Conservation (phyloP, 2,329 filamentous ascomycete genomes). For the Arthrobotrys iridis region DNA sequence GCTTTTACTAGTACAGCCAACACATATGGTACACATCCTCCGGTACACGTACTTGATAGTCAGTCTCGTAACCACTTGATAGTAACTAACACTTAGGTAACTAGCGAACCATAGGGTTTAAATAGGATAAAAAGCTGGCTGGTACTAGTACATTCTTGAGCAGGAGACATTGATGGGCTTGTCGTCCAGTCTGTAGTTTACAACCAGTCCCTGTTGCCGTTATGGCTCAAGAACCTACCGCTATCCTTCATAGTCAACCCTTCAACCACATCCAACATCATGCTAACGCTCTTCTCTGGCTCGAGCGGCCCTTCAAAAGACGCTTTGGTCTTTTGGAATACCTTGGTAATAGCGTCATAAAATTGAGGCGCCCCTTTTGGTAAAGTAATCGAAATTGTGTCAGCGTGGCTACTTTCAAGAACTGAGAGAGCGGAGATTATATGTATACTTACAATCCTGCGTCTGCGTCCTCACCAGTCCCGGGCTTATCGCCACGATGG, state of each 20-base stretch:
- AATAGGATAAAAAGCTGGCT: too few relatives aligned
- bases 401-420: background rate
- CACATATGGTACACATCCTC: too few relatives aligned
- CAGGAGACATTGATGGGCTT: too few relatives aligned
- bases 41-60: too few relatives aligned
- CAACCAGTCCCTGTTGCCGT: conserved; percentile 68
- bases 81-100: too few relatives aligned
- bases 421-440: too few relatives aligned
- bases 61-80: too few relatives aligned
- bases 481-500: conserved; percentile 43
- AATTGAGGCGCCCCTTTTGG: conserved; percentile 29
- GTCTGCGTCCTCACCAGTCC: conserved; percentile 57
- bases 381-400: background rate
- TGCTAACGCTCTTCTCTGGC: conserved; percentile 61
- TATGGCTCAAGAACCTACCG: conserved; percentile 68
- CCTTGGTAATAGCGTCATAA: conserved; percentile 57
- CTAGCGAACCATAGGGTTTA: too few relatives aligned
- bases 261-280: conserved; percentile 60
- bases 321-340: conserved; percentile 62
- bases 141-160: too few relatives aligned
- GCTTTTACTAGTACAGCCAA: too few relatives aligned
- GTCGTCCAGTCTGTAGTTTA: conserved; percentile 58
- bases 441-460: conserved; percentile 40
- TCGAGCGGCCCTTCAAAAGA: conserved; percentile 61
- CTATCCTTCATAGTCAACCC: conserved; percentile 64